Conservation (phyloP, 176 grass and related monocot genomes). For the Triticum monococcum region DNA sequence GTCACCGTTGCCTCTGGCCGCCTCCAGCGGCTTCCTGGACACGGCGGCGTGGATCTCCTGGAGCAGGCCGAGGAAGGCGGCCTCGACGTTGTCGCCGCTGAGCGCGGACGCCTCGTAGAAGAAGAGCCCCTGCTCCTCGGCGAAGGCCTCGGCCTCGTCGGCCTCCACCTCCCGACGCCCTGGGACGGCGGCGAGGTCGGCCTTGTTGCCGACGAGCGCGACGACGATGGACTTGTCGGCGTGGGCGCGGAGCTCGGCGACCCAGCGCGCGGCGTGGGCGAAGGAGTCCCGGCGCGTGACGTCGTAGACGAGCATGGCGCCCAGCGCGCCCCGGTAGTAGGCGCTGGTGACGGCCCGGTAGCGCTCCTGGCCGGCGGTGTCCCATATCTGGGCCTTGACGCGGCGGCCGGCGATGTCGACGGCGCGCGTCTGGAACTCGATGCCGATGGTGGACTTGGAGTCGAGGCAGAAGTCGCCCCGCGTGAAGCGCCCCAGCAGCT, state of each 20-base stretch:
- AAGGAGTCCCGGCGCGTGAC: slow-evolving; percentile 55
- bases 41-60: slow-evolving; percentile 67
- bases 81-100: slow-evolving; percentile 77
- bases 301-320: slow-evolving; percentile 93
- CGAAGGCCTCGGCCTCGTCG: slow-evolving; percentile 59
- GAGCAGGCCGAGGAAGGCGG: slow-evolving; percentile 57
- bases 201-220: slow-evolving; percentile 89
- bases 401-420: slow-evolving; percentile 21
- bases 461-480: slow-evolving; percentile 47
- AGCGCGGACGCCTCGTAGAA: slow-evolving; percentile 88
- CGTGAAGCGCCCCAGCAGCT: slow-evolving; percentile 44
- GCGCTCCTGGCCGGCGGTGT: slow-evolving; percentile 62
- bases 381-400: slow-evolving; percentile 72
- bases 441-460: slow-evolving; percentile 55
- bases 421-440: slow-evolving; percentile 57
- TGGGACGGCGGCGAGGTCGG: slow-evolving; percentile 33
- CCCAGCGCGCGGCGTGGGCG: slow-evolving; percentile 60
- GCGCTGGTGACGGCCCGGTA: slow-evolving; percentile 89
- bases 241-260: slow-evolving; percentile 66
- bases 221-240: slow-evolving; percentile 80
- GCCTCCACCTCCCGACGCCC: not conserved
- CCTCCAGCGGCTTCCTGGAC: slow-evolving; percentile 49
- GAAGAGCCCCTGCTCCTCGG: slow-evolving; percentile 86
- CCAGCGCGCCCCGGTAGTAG: slow-evolving; percentile 83
- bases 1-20: not conserved